Evolutionary conservation across 345 rosid species (phyloP).

Genomic region (Passiflora organensis): DNA sequence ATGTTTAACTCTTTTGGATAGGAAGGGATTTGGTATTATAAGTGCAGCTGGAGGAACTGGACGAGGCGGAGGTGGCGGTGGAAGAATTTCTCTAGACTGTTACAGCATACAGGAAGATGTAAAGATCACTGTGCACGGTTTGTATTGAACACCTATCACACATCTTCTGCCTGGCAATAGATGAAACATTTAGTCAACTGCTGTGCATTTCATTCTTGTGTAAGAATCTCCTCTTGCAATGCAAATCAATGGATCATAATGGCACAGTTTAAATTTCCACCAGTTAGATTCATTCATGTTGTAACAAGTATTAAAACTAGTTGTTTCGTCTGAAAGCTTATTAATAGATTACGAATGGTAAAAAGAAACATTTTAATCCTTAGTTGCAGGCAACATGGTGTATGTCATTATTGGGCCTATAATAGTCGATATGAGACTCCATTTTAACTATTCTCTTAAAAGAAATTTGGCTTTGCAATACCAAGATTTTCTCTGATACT

Average conservation of each 20-base stretch:
- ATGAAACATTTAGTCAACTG: conserved; percentile 20
- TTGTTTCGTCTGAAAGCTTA: too few species aligned
- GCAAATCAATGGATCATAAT: background rate
- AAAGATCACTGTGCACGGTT: conserved; percentile 84
- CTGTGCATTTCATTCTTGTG: conserved; percentile 24
- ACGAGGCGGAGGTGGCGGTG: conserved; percentile 98
- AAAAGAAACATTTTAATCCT: too few species aligned
- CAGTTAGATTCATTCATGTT: background rate
- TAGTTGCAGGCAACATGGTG: too few species aligned
- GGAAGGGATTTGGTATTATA: conserved; percentile 86
- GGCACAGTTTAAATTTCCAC: background rate
- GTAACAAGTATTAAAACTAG: too few species aligned
- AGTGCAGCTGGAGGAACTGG: conserved; percentile 93
- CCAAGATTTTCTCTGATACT: too few species aligned
- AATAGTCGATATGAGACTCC: too few species aligned
- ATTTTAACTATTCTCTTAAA: too few species aligned
- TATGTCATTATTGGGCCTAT: too few species aligned
- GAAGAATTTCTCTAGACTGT: conserved; percentile 88
- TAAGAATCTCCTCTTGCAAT: conserved; percentile 15
- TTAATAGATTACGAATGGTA: too few species aligned
- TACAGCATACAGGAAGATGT: conserved; percentile 96
- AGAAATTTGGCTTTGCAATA: too few species aligned
- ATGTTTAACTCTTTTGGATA: conserved; percentile 21
- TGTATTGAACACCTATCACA: conserved; percentile 30
- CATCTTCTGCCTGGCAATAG: conserved; percentile 20